Conservation (phyloP, 148 eudicot genomes). For the Dysphania ambrosioides region DNA sequence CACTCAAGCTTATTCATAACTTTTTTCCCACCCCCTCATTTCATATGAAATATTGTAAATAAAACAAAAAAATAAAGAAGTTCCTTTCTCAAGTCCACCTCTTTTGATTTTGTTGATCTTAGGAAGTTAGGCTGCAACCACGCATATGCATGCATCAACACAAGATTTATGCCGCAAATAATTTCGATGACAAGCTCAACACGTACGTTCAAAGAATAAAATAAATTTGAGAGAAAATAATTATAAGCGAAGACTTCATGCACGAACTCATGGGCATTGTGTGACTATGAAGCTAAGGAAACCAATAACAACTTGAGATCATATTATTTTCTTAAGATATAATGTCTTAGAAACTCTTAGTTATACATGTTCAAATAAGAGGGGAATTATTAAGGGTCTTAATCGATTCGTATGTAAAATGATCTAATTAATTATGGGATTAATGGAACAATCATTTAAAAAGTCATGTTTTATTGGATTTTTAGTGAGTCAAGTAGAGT, state of each 20-base stretch:
- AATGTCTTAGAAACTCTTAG: too few relatives aligned
- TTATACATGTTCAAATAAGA: too few relatives aligned
- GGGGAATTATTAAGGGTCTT: too few relatives aligned
- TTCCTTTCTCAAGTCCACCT: not conserved
- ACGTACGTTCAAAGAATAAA: too few relatives aligned
- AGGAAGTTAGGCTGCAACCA: not conserved
- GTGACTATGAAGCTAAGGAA: not conserved
- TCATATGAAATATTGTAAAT: too few relatives aligned
- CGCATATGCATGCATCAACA: not conserved
- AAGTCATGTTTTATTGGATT: too few relatives aligned
- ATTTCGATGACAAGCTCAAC: not conserved
- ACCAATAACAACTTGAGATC: not conserved
- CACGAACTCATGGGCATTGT: not conserved
- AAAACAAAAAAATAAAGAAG: too few relatives aligned
- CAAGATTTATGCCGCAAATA: not conserved
- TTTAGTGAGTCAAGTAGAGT: too few relatives aligned
- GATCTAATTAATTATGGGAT: too few relatives aligned
- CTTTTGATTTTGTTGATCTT: not conserved
- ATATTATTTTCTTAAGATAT: not conserved
- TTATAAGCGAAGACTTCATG: not conserved
- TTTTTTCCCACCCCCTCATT: not conserved
- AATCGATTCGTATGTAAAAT: too few relatives aligned
- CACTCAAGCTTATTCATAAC: not conserved
- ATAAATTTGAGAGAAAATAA: too few relatives aligned
- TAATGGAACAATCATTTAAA: too few relatives aligned